These are phyloP conservation scores for Podosphaera fusca DNA, from an alignment of 2,329 filamentous ascomycete species.

Conservation along the genomic window DNA sequence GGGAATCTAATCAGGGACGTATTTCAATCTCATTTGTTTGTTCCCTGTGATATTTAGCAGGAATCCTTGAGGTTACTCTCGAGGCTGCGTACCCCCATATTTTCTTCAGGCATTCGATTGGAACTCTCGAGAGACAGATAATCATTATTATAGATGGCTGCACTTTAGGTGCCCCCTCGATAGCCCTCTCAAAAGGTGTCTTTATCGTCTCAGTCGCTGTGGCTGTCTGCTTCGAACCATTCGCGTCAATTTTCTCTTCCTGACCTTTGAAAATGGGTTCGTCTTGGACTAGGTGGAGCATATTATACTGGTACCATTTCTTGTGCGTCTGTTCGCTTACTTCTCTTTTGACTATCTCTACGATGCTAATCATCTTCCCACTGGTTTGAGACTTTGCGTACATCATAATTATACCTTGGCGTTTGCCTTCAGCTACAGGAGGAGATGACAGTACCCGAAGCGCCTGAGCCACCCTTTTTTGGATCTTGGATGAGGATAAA, in stretches of 20 bases:
- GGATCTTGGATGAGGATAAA: slow-evolving; percentile 35
- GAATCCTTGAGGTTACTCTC: too few relatives aligned
- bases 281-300: slow-evolving; percentile 11
- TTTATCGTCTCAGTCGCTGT: slow-evolving; percentile 32
- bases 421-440: slow-evolving; percentile 7
- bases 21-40: slow-evolving; percentile 12
- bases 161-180: slow-evolving; percentile 23
- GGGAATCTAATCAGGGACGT: too few relatives aligned
- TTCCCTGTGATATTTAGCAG: slow-evolving; percentile 10
- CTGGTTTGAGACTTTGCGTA: slow-evolving; percentile 20
- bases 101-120: slow-evolving; percentile 31
- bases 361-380: slow-evolving; percentile 43
- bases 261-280: slow-evolving; percentile 15
- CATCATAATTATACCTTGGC: slow-evolving; percentile 19
- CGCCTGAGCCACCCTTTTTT: slow-evolving; percentile 15
- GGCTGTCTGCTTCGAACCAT: slow-evolving; percentile 7
- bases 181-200: slow-evolving; percentile 30
- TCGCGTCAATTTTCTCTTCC: background rate
- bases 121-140: slow-evolving; percentile 30
- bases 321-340: slow-evolving; percentile 22
- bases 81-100: slow-evolving; percentile 14
- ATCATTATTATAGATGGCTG: slow-evolving; percentile 31
- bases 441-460: slow-evolving; percentile 11
- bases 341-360: slow-evolving; percentile 39
- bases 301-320: slow-evolving; percentile 20